Evolutionary conservation across 805 yeast genomes (phyloP).

Genomic region (Lipomyces kockii): DNA sequence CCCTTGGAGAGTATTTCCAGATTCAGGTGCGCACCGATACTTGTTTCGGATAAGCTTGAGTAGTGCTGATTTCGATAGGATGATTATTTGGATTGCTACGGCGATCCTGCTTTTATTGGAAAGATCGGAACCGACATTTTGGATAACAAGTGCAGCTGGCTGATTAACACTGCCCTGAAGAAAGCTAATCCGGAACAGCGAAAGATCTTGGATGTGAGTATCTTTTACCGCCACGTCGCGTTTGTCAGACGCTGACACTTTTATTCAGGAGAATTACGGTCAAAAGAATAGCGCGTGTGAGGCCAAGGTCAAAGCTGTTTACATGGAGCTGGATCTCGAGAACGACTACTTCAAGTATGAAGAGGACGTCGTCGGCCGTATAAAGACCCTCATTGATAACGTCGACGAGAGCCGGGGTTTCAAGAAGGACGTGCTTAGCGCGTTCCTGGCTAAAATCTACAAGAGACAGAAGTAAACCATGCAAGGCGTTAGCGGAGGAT

Average conservation of each 20-base stretch:
- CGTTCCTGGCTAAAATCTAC: constrained; percentile 88
- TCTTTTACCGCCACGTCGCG: background rate
- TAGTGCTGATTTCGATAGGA: constrained; percentile 49
- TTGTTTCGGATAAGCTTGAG: background rate
- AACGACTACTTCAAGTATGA: constrained; percentile 78
- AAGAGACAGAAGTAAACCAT: constrained; percentile 78
- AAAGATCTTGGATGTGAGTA: constrained; percentile 63
- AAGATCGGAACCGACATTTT: constrained; percentile 98
- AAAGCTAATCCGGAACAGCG: constrained; percentile 82
- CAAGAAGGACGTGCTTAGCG: constrained; percentile 80
- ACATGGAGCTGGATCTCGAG: constrained; percentile 73
- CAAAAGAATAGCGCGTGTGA: constrained; percentile 73
- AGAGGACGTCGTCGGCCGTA: constrained; percentile 69
- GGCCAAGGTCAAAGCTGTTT: constrained; percentile 70
- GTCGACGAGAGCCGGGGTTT: constrained; percentile 94
- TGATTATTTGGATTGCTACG: constrained; percentile 95
- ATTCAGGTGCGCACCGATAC: constrained; percentile 57
- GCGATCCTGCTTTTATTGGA: constrained; percentile 96
- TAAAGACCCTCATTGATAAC: constrained; percentile 65
- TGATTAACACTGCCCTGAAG: constrained; percentile 88
- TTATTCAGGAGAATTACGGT: constrained; percentile 68
- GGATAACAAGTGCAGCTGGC: constrained; percentile 99
- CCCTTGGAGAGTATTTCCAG: constrained; percentile 98
- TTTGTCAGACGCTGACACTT: background rate
- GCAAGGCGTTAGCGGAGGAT: background rate